Base-by-base conservation (phyloP, 2,329 filamentous ascomycete species). In the Tolypocladium paradoxum region DNA sequence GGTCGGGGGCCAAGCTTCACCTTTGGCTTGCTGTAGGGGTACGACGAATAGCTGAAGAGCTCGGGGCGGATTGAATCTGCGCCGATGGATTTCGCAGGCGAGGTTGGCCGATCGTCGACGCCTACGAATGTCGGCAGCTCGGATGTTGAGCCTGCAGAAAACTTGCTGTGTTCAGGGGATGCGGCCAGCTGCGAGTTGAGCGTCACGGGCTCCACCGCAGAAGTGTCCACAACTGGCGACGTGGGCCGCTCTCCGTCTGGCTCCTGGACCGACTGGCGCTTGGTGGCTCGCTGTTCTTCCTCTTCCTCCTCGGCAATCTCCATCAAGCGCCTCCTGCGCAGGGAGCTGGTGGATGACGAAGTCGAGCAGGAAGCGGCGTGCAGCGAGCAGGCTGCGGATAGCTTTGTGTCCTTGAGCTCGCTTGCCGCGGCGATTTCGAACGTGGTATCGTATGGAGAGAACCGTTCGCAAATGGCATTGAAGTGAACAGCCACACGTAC, bases 261-360 rank as follows among this genome's bases (percentile, higher is more conserved):
- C 61, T 79, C 70, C 63, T 78, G 74, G 22, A 76, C 73, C 2
- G 78, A 83, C 62, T 84, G 76, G 52, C 81, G 74, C 62, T 83
- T 85, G 43, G 71, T 72, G 31, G 81, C 74, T n/a, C 67, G 66
- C 57, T 80, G 70, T 55, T 85, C 82, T 62, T 95, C 90, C 64
- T 95, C 90, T 52, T 86, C 88, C 71, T 93, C 88, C 70, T 97
- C 93, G n/a, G 87, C 84, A 66, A 97, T 96, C 71, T 95, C 92
- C 73, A 92, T 86, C 61, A 97, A 74, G 59, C 88, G 84, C 62
- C 85, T 82, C 64, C 84, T 79, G 55, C 87, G 82, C 58, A 90
- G 75, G 6, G 90, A 95, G 65, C 87, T 90, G 49, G 82, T 87
- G 5, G 89, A 92, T 12, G 91, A 95, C 29, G 87, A 90, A 59